Conservation (phyloP, 495 filamentous ascomycete species). For the Aspergillus biplanus region DNA sequence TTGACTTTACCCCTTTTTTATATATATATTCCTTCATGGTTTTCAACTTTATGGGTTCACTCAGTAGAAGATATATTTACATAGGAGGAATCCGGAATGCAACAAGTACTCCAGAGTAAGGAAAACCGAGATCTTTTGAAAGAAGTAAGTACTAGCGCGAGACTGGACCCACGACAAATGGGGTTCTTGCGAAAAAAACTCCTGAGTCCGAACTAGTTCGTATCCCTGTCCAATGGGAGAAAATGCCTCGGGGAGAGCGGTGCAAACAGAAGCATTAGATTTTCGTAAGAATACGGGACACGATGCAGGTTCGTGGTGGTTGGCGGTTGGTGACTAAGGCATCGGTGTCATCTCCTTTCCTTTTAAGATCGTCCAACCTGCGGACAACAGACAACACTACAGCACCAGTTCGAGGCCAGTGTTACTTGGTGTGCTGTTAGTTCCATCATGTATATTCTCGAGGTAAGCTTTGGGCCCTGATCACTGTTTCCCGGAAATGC, state of each 20-base stretch:
- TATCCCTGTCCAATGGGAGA: neutral
- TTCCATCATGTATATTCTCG: slow-evolving; percentile 48
- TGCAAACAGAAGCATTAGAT: neutral
- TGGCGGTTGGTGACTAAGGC: slow-evolving; percentile 2
- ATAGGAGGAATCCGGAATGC: slow-evolving; percentile 31
- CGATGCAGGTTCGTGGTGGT: neutral
- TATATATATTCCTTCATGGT: slow-evolving; percentile 26
- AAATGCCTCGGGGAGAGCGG: neutral
- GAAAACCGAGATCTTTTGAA: too few relatives aligned
- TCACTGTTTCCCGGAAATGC: neutral
- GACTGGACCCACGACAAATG: neutral
- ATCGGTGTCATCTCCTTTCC: neutral
- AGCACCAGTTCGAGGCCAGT: slow-evolving; percentile 29
- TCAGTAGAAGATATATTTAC: slow-evolving; percentile 35
- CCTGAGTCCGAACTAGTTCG: neutral
- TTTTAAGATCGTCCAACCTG: neutral
- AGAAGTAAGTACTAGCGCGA: neutral
- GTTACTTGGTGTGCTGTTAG: slow-evolving; percentile 29
- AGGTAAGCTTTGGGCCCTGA: slow-evolving; percentile 33
- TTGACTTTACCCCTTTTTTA: slow-evolving; percentile 26
- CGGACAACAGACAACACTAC: slow-evolving; percentile 30
- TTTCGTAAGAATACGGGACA: neutral
- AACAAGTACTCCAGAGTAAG: slow-evolving; percentile 27
- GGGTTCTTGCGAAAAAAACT: neutral
- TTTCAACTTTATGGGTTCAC: slow-evolving; percentile 36